Evolutionary conservation across 495 filamentous ascomycete genomes (phyloP), one percentile per base, ranked within the genome.

Genomic region (Pyrenula massariospora): DNA sequence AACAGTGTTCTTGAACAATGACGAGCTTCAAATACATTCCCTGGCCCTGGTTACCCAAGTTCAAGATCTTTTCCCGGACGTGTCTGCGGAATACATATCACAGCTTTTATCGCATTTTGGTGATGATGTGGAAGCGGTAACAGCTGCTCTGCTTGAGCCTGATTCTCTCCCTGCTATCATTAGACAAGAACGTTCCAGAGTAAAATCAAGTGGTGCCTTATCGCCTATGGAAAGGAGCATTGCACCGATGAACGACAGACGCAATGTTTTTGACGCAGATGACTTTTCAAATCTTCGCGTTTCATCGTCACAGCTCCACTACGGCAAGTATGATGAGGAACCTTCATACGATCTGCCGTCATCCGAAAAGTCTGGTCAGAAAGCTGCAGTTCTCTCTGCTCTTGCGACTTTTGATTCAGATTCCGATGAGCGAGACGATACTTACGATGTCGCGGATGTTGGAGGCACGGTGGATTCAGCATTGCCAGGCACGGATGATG

Each of bases 351-450:
- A 95, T 64, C 60, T 59, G 25, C 62, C 85, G 54, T 77, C 83
- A 48, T 62, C 73, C 22, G 72, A 80, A 57, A 74, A 74, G 56
- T 69, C 31, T 42, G 15, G 80, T 42, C 80, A 84, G 63, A 96
- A 96, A 72, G 86, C 89, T 3, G 86, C 90, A 25, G 96, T 98
- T 65, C 78, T 96, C 12, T 86, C 93, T 21, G 93, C 93, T 0
- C 83, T 98, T 11, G 87, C 89, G 11, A 81, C 88, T 3, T 96
- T 97, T 63, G 92, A 97, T 72, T 84, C 84, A 0, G 93, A 96
- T 61, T 92, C 96, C 64, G 93, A 98, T 70, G 93, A 98, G 71
- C 84, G 90, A 31, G 93, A 98, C 70, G 93, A 98, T 65, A 97
- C 93, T 1, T 98, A 98, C 69, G 93, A 98, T 62, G 78, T 83